These are phyloP conservation scores for Coemansia sp. DNA, from an alignment of 192 early-diverging fungal species.

Conservation along the genomic window DNA sequence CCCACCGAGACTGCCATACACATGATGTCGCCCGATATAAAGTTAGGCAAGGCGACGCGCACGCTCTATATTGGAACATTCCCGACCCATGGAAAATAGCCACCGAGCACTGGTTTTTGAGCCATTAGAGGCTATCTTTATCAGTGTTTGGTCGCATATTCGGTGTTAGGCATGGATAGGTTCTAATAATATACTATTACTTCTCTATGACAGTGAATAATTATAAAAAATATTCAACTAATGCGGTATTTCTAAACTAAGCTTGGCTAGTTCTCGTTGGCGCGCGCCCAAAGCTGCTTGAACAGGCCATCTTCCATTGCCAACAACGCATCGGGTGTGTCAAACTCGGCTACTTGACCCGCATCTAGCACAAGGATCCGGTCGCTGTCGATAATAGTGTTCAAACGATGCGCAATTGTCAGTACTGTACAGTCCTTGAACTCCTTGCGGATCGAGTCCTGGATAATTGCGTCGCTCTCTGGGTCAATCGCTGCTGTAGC, in stretches of 20 bases:
- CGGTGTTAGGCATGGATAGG: neutral
- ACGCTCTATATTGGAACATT: constrained; percentile 24
- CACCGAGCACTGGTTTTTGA: neutral
- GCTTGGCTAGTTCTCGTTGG: neutral
- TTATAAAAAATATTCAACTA: neutral
- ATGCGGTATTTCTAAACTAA: neutral
- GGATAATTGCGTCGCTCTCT: constrained; percentile 68
- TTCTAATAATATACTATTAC: neutral
- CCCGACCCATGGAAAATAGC: constrained; percentile 13
- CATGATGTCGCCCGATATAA: constrained; percentile 45
- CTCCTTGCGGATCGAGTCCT: constrained; percentile 71
- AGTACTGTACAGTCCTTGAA: constrained; percentile 75
- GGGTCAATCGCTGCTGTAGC: constrained; percentile 74
- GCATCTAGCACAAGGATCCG: constrained; percentile 76
- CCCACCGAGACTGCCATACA: constrained; percentile 34
- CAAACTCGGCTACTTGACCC: constrained; percentile 72
- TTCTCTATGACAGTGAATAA: neutral
- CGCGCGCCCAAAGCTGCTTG: neutral
- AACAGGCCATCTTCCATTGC: constrained; percentile 25
- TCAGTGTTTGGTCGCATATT: neutral
- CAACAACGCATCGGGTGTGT: constrained; percentile 64
- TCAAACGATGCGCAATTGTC: constrained; percentile 83
- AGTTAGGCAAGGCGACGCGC: constrained; percentile 37
- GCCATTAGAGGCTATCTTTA: neutral
- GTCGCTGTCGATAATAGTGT: constrained; percentile 76